These are phyloP conservation scores for Lachnellula occidentalis DNA, from an alignment of 2,329 filamentous ascomycete species.

Conservation along the genomic window DNA sequence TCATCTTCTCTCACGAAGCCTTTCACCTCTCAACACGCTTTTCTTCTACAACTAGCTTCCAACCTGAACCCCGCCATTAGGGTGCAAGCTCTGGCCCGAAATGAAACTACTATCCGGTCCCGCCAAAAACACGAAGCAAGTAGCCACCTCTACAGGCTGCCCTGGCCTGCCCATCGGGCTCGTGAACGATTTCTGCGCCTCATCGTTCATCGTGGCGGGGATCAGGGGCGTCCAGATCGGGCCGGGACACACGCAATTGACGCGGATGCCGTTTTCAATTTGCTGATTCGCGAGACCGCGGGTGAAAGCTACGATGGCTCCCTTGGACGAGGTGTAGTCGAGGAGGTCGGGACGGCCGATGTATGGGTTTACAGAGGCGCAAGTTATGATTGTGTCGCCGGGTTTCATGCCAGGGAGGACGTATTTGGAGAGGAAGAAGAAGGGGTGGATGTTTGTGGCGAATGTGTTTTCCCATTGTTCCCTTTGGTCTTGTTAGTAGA, in stretches of 20 bases:
- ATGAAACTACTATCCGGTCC: constrained; percentile 68
- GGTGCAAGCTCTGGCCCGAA: constrained; percentile 65
- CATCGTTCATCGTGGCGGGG: constrained; percentile 63
- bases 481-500: constrained; percentile 32
- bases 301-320: constrained; percentile 74
- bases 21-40: background rate
- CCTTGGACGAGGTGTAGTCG: constrained; percentile 77
- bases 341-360: constrained; percentile 73
- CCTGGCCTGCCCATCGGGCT: constrained; percentile 71
- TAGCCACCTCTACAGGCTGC: constrained; percentile 77
- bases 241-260: constrained; percentile 72
- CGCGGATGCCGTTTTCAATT: constrained; percentile 64
- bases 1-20: background rate
- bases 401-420: constrained; percentile 65
- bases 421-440: constrained; percentile 78
- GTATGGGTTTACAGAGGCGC: constrained; percentile 78
- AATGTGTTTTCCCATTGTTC: constrained; percentile 79
- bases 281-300: constrained; percentile 72
- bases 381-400: constrained; percentile 80
- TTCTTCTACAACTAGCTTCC: constrained; percentile 30
- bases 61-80: constrained; percentile 54
- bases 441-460: constrained; percentile 76
- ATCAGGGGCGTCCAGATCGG: constrained; percentile 76
- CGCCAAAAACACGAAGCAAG: constrained; percentile 76
- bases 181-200: constrained; percentile 67